A percentile compares a stretch with the other conserved stretches of the same genome.
Conservation (phyloP, 257 asterid species). For the Capsicum rhomboideum region DNA sequence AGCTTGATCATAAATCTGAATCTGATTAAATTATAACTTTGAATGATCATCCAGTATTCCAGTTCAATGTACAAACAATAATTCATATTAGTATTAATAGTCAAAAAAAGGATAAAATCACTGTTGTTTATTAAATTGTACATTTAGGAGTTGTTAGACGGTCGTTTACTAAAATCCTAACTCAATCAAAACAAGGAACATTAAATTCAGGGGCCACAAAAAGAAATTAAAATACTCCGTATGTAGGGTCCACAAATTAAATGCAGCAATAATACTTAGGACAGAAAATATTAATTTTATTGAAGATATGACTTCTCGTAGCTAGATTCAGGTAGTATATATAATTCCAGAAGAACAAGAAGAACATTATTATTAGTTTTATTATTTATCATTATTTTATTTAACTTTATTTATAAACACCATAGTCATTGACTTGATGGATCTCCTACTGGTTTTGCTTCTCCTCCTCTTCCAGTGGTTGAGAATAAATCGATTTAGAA, state of each 20-base stretch:
- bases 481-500: not conserved
- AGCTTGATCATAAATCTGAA: not conserved
- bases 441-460: not conserved
- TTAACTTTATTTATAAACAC: not conserved
- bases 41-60: not conserved
- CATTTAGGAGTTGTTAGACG: not conserved
- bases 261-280: constrained; percentile 9
- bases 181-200: not conserved
- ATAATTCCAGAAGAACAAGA: constrained; percentile 3
- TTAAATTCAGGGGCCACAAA: not conserved
- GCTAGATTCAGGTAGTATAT: constrained; percentile 14
- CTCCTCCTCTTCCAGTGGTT: not conserved
- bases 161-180: not conserved
- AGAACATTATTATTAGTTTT: constrained; percentile 10
- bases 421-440: not conserved
- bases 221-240: not conserved
- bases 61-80: not conserved
- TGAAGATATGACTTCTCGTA: constrained; percentile 8
- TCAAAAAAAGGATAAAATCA: not conserved
- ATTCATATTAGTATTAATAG: not conserved
- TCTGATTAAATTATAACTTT: not conserved
- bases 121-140: not conserved
- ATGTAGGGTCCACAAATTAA: constrained; percentile 13
- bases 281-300: not conserved
- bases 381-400: not conserved